Percentiles rank a stretch among this genome's conserved stretches.
These are phyloP conservation scores for Tripterygium wilfordii DNA, from an alignment of 177 flowering plant species.

Conservation along the genomic window DNA sequence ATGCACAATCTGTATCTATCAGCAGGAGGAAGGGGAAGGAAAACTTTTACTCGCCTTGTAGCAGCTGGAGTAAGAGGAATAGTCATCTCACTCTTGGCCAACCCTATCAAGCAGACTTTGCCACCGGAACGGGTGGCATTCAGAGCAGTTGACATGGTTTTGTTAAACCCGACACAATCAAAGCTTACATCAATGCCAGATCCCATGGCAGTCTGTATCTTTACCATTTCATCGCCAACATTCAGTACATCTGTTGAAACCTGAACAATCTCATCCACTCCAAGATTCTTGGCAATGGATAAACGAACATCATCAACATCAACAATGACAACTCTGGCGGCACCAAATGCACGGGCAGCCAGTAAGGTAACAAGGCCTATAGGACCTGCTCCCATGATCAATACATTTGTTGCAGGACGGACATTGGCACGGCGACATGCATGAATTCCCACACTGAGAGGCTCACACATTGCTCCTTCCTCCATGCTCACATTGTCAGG, in stretches of 20 bases:
- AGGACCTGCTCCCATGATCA: constrained; percentile 77
- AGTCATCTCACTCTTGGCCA: constrained; percentile 58
- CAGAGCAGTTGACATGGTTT: constrained; percentile 72
- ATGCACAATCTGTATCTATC: neutral
- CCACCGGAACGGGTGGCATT: constrained; percentile 64
- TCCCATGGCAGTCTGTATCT: constrained; percentile 51
- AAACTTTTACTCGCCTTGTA: constrained; percentile 48
- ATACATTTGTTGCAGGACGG: constrained; percentile 57
- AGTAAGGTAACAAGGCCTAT: constrained; percentile 67
- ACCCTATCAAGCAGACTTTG: constrained; percentile 69
- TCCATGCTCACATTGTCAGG: constrained; percentile 79
- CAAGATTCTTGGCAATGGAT: constrained; percentile 61
- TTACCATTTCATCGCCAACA: constrained; percentile 35
- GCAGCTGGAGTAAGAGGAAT: constrained; percentile 71
- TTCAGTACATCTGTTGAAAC: constrained; percentile 61
- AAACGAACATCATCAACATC: constrained; percentile 65
- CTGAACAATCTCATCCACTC: constrained; percentile 47
- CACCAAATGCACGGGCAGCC: constrained; percentile 74
- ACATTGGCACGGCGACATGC: constrained; percentile 68
- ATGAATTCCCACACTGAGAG: constrained; percentile 76
- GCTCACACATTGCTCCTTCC: constrained; percentile 93
- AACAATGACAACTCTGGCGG: constrained; percentile 51
- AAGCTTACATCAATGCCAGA: constrained; percentile 51
- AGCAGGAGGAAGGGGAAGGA: too few species aligned
- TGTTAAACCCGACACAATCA: constrained; percentile 69